Conservation (phyloP, 495 filamentous ascomycete species). For the Tetracladium setigerum region DNA sequence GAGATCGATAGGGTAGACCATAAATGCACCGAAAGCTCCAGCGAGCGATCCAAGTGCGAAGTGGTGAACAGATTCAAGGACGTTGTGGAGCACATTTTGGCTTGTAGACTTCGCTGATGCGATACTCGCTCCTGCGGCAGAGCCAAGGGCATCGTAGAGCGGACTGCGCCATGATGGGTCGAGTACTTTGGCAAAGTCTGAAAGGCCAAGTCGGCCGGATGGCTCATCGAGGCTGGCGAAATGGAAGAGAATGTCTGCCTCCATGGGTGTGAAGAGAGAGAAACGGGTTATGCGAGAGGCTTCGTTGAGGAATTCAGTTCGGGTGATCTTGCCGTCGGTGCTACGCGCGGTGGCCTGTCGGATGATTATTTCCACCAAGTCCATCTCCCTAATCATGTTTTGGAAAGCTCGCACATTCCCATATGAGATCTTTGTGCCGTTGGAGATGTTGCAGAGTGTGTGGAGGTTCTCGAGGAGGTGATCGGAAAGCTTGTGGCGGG, state of each 20-base stretch:
- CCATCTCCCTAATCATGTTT: constrained; percentile 96
- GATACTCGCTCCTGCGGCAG: constrained; percentile 35
- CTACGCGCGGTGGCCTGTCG: constrained; percentile 79
- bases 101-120: constrained; percentile 41
- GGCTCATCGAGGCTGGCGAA: constrained; percentile 90
- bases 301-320: constrained; percentile 91
- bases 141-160: constrained; percentile 29
- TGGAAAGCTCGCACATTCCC: constrained; percentile 96
- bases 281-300: constrained; percentile 85
- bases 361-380: constrained; percentile 87
- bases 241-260: constrained; percentile 97
- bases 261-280: constrained; percentile 94
- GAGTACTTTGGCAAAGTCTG: constrained; percentile 89
- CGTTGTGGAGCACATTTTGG: constrained; percentile 44
- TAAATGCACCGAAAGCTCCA: constrained; percentile 95
- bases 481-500: constrained; percentile 95
- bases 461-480: constrained; percentile 90
- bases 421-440: constrained; percentile 90
- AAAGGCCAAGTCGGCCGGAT: constrained; percentile 70
- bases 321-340: constrained; percentile 83
- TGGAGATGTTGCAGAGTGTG: constrained; percentile 89
- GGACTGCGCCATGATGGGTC: constrained; percentile 79
- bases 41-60: constrained; percentile 84
- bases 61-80: constrained; percentile 77
- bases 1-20: constrained; percentile 98